Base-by-base conservation (phyloP, 345 rosid species). In the Trapa incisa region DNA sequence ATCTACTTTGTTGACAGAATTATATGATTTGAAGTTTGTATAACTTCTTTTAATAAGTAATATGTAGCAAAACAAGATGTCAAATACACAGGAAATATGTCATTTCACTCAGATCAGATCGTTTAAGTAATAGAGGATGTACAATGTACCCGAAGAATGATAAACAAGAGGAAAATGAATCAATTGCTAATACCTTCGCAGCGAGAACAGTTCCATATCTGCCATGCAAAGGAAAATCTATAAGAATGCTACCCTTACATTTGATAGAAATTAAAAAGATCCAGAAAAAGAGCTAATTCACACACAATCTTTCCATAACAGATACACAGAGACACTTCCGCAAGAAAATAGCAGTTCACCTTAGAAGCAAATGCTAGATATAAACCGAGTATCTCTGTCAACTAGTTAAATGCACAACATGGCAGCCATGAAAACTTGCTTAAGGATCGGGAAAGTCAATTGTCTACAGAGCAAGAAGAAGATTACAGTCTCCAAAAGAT, bases 171-270 rank as follows among this genome's bases (percentile, higher is more conserved):
- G 37, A 58, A 58, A 29, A 58, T 32, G 63, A 57, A 58, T 32
- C 15, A 58, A 38, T 6, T 41, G 68, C 42, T 36, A 53, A 70
- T 85, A 94, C 99, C 99, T 91, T 94, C 99, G 43, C 79, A 82
- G 2, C 91, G 97, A 42, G 99, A 89, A 72, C 96, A 91, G 71
- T 91, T 87, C 99, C 99, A 94, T 83, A 91, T 91, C 99, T 94
- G 96, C 61, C 69, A 76, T 52, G 79, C 58, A 70, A 76, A 13
- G 63, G 72, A 58, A 10, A 9, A 65, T 0, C 66, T 42, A 62
- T 85, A 50, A 78, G 76, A 70, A 71, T n/a, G 41, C 38, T 61
- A 67, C 69, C 37, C 65, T 38, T 35, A 58, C 32, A 54, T 32
- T 1, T 38, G 35, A 58, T 58, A 11, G 33, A 10, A 1, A 35